Evolutionary conservation across 2,329 filamentous ascomycete genomes (phyloP).

Genomic region (Colletotrichum lini): DNA sequence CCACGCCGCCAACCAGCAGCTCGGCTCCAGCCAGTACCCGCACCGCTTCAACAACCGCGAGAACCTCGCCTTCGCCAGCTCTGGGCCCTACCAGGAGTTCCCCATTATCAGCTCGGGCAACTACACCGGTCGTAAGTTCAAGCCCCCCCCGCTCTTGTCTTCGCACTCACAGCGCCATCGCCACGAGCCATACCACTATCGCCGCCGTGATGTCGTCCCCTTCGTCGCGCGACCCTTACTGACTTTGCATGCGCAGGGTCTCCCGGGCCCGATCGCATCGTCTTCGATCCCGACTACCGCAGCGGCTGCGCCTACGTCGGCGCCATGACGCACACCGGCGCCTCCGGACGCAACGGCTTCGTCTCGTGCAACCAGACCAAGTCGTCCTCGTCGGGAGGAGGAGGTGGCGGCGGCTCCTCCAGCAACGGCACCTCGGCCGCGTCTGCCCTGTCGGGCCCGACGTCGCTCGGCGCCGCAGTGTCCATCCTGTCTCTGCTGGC

Average conservation of each 20-base stretch:
- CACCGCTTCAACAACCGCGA: constrained; percentile 57
- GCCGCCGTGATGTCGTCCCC: no score
- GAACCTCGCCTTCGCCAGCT: constrained; percentile 53
- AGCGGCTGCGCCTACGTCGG: constrained; percentile 68
- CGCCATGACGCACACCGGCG: constrained; percentile 79
- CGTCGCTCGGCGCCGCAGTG: background rate
- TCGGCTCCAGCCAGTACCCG: constrained; percentile 50
- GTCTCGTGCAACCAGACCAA: constrained; percentile 66
- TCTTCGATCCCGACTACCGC: constrained; percentile 65
- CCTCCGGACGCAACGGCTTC: constrained; percentile 74
- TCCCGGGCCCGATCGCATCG: constrained; percentile 77
- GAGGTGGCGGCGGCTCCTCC: no score
- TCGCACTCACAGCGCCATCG: no score
- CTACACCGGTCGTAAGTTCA: constrained; percentile 54
- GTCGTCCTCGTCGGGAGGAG: background rate
- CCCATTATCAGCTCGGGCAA: constrained; percentile 51
- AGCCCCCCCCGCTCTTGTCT: background rate
- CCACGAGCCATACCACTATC: no score
- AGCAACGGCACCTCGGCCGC: constrained; percentile 13
- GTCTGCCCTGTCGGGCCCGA: background rate
- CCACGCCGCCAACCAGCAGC: constrained; percentile 21
- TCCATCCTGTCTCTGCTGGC: constrained; percentile 29
- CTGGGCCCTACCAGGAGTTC: constrained; percentile 57
- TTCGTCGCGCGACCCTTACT: constrained; percentile 12
- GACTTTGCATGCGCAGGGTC: constrained; percentile 57